phyloP scores from a whole-genome alignment of 441 rosid species.

The Cnidoscolus chayamansa region DNA sequence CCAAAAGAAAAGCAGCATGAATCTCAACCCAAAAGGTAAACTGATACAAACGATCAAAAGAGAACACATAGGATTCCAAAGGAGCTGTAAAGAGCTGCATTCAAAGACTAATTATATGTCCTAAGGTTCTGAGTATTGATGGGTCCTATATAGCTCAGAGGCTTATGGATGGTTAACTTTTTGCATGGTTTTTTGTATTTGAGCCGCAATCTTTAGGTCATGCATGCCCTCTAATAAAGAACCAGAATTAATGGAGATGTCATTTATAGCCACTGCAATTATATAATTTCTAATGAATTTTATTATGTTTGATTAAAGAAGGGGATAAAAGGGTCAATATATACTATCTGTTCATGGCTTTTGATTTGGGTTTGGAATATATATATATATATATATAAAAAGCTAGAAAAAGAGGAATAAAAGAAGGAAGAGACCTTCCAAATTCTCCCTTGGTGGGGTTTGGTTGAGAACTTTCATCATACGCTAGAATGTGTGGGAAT shows the following conservation, averaged over 20 bases:
- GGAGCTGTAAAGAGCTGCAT: not conserved
- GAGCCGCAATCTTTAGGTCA: slow-evolving; percentile 23
- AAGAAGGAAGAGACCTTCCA: slow-evolving; percentile 34
- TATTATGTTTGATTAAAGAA: not conserved
- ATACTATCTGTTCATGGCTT: slow-evolving; percentile 32
- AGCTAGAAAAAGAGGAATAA: slow-evolving; percentile 1
- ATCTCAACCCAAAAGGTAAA: slow-evolving; percentile 42
- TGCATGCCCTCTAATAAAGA: slow-evolving; percentile 23
- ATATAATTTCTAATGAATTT: not conserved
- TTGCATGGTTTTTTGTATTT: slow-evolving; percentile 26
- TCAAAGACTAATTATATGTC: too few relatives aligned
- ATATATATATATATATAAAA: slow-evolving; percentile 21
- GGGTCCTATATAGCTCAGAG: slow-evolving; percentile 17
- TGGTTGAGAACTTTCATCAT: slow-evolving; percentile 37
- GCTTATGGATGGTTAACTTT: slow-evolving; percentile 1
- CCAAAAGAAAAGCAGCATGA: slow-evolving; percentile 45
- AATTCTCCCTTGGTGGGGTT: slow-evolving; percentile 50
- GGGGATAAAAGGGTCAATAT: slow-evolving; percentile 29
- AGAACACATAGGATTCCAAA: slow-evolving; percentile 46
- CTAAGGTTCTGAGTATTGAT: not conserved
- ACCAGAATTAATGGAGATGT: slow-evolving; percentile 2
- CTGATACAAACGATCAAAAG: slow-evolving; percentile 37
- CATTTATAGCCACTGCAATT: slow-evolving; percentile 2
- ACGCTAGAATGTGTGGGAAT: slow-evolving; percentile 26
- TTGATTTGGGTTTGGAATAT: slow-evolving; percentile 51